A percentile compares a stretch with the other conserved stretches of the same genome.
These are phyloP conservation scores for Stagonosporopsis vannaccii DNA, from an alignment of 2,329 filamentous ascomycete genomes.

Conservation along the genomic window DNA sequence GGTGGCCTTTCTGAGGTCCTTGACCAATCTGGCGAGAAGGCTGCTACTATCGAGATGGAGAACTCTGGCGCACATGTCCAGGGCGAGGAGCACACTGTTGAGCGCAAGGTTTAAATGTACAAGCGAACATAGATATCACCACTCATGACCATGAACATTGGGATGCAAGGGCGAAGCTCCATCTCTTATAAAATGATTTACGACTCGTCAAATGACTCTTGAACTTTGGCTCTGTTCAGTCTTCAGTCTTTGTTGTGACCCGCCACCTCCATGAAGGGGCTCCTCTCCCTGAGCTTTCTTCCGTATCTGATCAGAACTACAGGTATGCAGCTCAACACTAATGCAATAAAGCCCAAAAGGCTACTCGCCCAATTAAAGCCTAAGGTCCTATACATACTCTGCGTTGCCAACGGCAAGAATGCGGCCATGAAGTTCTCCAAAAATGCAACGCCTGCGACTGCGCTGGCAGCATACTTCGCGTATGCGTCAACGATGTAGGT, in stretches of 20 bases:
- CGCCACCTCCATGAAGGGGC: slow-evolving; percentile 50
- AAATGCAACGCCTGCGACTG: slow-evolving; percentile 57
- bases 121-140: background rate
- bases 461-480: slow-evolving; percentile 58
- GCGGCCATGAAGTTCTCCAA: slow-evolving; percentile 59
- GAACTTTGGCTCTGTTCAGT: background rate
- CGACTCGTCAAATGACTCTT: background rate
- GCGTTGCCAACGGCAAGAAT: slow-evolving; percentile 57
- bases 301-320: slow-evolving; percentile 55
- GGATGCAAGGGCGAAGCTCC: slow-evolving; percentile 14
- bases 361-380: slow-evolving; percentile 60
- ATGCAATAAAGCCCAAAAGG: slow-evolving; percentile 54
- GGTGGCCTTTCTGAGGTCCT: slow-evolving; percentile 45
- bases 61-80: slow-evolving; percentile 20
- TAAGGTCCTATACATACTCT: slow-evolving; percentile 57
- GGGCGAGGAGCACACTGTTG: slow-evolving; percentile 21
- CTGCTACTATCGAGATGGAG: slow-evolving; percentile 37
- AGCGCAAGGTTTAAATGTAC: slow-evolving; percentile 29
- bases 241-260: slow-evolving; percentile 21
- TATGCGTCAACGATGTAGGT: slow-evolving; percentile 62
- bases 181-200: slow-evolving; percentile 11
- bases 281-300: slow-evolving; percentile 48
- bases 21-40: slow-evolving; percentile 45
- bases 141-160: background rate
- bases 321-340: slow-evolving; percentile 55